These are phyloP conservation scores for Yamadazyma friedrichii DNA, from an alignment of 1,139 yeast genomes.

Conservation along the genomic window DNA sequence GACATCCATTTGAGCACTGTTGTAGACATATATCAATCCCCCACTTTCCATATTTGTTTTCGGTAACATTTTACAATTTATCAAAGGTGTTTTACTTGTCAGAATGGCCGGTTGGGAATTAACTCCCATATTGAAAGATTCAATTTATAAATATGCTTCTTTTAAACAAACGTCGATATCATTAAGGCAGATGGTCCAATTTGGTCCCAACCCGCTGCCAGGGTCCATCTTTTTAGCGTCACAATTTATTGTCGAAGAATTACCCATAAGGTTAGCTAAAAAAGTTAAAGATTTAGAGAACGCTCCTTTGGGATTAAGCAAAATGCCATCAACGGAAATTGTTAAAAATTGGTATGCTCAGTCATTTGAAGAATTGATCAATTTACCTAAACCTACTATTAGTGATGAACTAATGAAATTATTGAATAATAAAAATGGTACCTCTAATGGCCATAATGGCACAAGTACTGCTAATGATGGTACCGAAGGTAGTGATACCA, in stretches of 20 bases:
- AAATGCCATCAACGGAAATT: constrained; percentile 71
- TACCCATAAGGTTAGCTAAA: constrained; percentile 84
- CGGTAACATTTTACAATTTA: too few relatives aligned
- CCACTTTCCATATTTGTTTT: too few relatives aligned
- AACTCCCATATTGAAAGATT: constrained; percentile 36
- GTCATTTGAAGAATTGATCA: constrained; percentile 78
- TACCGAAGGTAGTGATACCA: too few relatives aligned
- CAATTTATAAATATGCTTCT: constrained; percentile 58
- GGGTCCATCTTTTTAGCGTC: constrained; percentile 83
- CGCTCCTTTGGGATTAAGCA: constrained; percentile 71
- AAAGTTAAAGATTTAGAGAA: constrained; percentile 82
- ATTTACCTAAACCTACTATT: constrained; percentile 50
- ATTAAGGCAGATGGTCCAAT: constrained; percentile 88
- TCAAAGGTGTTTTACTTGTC: too few relatives aligned
- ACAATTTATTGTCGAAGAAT: constrained; percentile 80
- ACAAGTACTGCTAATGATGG: not conserved
- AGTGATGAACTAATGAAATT: constrained; percentile 37
- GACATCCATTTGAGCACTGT: too few relatives aligned
- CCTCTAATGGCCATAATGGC: not conserved
- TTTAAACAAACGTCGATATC: constrained; percentile 85
- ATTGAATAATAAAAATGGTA: constrained; percentile 17
- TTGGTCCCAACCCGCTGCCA: constrained; percentile 75
- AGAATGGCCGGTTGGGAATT: constrained; percentile 49
- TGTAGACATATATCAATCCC: too few relatives aligned
- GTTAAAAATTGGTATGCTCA: constrained; percentile 92